A percentile compares a stretch with the other conserved stretches of the same genome.
Evolutionary conservation across 768 basidiomycete genomes (phyloP).

Genomic region (Mycena galopus): DNA sequence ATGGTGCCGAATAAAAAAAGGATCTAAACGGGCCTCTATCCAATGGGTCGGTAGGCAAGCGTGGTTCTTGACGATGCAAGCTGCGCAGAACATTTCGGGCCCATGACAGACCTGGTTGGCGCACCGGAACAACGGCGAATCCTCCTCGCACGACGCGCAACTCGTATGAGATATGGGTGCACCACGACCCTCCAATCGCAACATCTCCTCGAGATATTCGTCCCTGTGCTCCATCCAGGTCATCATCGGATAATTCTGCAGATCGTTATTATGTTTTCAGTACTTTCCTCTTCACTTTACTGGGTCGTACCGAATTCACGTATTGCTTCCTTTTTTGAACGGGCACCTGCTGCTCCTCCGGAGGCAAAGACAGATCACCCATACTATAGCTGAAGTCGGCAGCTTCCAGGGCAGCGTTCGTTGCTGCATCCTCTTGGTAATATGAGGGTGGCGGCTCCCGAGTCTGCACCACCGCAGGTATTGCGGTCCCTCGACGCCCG

Average conservation of each 20-base stretch:
- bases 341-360: not conserved
- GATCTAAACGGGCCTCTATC: not conserved
- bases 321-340: no score
- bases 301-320: not conserved
- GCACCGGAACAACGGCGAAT: not conserved
- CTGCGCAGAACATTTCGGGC: not conserved
- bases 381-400: not conserved
- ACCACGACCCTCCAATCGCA: not conserved
- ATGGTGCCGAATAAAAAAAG: not conserved
- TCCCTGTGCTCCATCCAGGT: not conserved
- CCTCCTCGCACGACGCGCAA: not conserved
- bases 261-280: not conserved
- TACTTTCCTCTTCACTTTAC: not conserved
- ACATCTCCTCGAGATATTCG: constrained; percentile 7
- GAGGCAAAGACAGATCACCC: not conserved
- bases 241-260: not conserved
- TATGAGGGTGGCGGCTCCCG: not conserved
- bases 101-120: not conserved
- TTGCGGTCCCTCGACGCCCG: not conserved
- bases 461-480: not conserved
- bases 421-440: not conserved
- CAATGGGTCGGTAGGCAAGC: constrained; percentile 4
- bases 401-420: not conserved
- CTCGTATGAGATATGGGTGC: no score
- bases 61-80: not conserved